Percentiles rank a stretch among this genome's conserved stretches.
phyloP scores from a whole-genome alignment of 23 red algal species.

The Pyropia haitanensis region DNA sequence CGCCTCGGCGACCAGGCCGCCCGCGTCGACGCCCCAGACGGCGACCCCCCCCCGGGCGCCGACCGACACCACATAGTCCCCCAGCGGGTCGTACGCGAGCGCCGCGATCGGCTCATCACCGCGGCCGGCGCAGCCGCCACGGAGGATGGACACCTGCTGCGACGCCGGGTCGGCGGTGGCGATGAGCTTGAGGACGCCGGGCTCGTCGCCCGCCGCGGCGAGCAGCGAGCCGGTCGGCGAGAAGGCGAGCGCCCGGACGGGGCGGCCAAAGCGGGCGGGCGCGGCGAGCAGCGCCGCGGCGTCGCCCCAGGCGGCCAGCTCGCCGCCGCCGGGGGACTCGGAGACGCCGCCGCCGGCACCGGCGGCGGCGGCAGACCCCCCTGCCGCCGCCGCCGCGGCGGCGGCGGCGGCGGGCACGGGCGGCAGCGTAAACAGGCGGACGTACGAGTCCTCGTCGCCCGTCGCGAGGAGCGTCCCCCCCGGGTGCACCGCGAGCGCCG shows the following conservation, averaged over 20 bases:
- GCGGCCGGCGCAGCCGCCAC: conserved; percentile 1
- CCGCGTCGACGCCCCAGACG: conserved; percentile 52
- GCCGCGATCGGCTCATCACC: conserved; percentile 31
- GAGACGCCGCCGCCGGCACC: background rate
- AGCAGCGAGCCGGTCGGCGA: conserved; percentile 40
- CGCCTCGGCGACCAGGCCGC: conserved; percentile 3
- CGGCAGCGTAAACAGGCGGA: conserved; percentile 31
- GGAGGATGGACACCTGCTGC: conserved; percentile 20
- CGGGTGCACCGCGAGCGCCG: conserved; percentile 24
- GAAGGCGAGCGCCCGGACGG: conserved; percentile 47
- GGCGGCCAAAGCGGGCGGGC: conserved; percentile 31
- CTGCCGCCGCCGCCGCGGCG: background rate
- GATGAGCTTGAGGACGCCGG: conserved; percentile 57
- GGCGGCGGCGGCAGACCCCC: background rate
- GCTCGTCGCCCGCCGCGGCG: conserved; percentile 60
- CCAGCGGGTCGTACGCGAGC: conserved; percentile 39
- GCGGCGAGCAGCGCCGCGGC: conserved; percentile 21
- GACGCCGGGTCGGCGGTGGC: conserved; percentile 38
- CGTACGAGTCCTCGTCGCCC: conserved; percentile 44
- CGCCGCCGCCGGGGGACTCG: background rate
- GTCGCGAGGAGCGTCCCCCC: conserved; percentile 20
- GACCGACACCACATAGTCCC: conserved; percentile 49
- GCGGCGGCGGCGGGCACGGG: background rate
- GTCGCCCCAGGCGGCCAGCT: background rate
- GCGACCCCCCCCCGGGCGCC: conserved; percentile 22